A percentile compares a stretch with the other conserved stretches of the same genome.
Conservation (phyloP, 257 asterid genomes). For the Ehretia macrophylla region DNA sequence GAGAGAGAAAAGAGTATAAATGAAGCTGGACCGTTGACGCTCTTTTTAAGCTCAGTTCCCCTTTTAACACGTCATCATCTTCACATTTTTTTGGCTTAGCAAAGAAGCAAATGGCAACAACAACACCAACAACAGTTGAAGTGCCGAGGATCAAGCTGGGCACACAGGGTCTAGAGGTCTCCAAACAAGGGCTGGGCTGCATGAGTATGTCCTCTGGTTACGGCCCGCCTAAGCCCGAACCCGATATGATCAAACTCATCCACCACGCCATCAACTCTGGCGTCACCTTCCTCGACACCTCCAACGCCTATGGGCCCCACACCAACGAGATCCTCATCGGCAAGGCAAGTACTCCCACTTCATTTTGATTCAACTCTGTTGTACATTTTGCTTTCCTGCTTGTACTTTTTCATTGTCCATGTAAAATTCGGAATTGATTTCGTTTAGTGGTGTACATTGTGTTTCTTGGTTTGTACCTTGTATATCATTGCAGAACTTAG, state of each 20-base stretch:
- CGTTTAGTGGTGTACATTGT: no score
- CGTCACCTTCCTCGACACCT: constrained; percentile 30
- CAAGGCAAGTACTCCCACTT: constrained; percentile 13
- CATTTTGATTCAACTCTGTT: background rate
- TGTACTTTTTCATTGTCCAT: background rate
- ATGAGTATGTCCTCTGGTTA: constrained; percentile 31
- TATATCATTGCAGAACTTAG: background rate
- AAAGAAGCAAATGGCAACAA: constrained; percentile 3
- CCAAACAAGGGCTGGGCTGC: constrained; percentile 31
- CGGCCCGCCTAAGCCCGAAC: constrained; percentile 32
- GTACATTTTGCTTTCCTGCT: no score
- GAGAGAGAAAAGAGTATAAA: no score
- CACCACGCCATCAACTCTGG: constrained; percentile 30
- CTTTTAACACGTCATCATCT: no score
- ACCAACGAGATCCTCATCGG: constrained; percentile 31
- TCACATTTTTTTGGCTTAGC: no score
- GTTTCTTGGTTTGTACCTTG: background rate
- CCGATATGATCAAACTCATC: constrained; percentile 35
- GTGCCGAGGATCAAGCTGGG: constrained; percentile 26
- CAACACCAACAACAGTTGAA: background rate
- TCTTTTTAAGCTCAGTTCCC: no score
- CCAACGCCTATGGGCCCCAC: constrained; percentile 33
- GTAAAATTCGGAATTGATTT: no score
- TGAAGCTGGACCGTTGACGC: no score
- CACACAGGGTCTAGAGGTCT: constrained; percentile 29